phyloP scores from a whole-genome alignment of 2,329 filamentous ascomycete species.

The Fusarium mangiferae region DNA sequence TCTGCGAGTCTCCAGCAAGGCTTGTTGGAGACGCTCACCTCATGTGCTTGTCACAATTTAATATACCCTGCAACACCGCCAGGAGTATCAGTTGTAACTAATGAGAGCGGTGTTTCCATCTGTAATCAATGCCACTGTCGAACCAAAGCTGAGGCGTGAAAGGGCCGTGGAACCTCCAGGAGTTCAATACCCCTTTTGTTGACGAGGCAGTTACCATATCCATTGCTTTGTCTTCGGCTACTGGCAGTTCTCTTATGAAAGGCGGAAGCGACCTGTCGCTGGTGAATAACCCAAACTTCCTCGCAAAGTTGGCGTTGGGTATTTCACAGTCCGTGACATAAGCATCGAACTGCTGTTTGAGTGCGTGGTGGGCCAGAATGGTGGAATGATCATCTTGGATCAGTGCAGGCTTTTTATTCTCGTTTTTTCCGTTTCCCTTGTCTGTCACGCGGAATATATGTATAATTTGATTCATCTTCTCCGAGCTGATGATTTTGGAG shows the following conservation, averaged over 20 bases:
- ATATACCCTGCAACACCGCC: neutral
- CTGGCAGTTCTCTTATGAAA: constrained; percentile 52
- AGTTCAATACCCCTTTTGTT: constrained; percentile 41
- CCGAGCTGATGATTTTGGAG: neutral
- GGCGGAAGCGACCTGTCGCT: constrained; percentile 48
- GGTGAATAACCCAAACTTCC: constrained; percentile 54
- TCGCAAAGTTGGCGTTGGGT: constrained; percentile 57
- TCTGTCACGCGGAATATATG: constrained; percentile 6
- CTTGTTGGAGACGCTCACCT: neutral
- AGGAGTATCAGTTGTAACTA: neutral
- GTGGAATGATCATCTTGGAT: neutral
- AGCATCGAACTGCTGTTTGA: constrained; percentile 14
- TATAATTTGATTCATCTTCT: constrained; percentile 17
- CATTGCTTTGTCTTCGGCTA: constrained; percentile 55
- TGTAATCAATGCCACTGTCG: constrained; percentile 57
- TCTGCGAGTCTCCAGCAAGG: neutral
- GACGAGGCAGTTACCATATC: constrained; percentile 47
- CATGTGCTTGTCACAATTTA: neutral
- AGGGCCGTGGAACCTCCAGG: constrained; percentile 53
- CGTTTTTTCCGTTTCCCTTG: neutral
- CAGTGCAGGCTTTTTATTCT: neutral
- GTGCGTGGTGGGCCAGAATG: constrained; percentile 5
- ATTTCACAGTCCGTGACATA: constrained; percentile 50
- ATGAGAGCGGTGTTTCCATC: constrained; percentile 44
- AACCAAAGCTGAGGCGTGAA: constrained; percentile 59